Evolutionary conservation across 495 filamentous ascomycete genomes (phyloP), one percentile per base, ranked within the genome.

Genomic region (Pseudoneurospora amorphoporcata): DNA sequence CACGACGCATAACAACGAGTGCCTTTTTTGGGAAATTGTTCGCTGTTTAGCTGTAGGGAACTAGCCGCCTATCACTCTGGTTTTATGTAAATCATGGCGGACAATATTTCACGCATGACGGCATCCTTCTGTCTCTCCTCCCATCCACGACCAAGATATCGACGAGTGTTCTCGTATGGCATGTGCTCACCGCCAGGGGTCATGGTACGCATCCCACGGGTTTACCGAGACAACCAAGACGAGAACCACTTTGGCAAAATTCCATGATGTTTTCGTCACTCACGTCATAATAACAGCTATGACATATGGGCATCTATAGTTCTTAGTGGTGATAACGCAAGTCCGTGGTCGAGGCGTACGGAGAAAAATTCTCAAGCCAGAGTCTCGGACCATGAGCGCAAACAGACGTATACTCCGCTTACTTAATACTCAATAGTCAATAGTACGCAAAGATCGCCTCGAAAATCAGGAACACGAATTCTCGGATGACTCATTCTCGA

Each of bases 1-100:
- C 53, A 70, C 75, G 71, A 72, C 76, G 82, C 84, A 85, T 85
- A 73, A 84, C 80, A 79, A 80, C 70, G 73, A 61, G 73, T 72
- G 74, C 81, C 75, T 69, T 53, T 53, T 80, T 83, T 83, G 83
- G 83, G 82, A 84, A 84, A 83, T 84, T 83, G 77, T 81, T 74
- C 73, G 61, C 73, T 71, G 79, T 79, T 82, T 82, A 82, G 70
- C 81, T 81, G 76, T 77, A 75, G 72, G 68, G 72, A 4, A 65
- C 73, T 75, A 76, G 69, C 77, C 73, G 78, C 73, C 77, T 73
- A 84, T 83, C 84, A 71, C 72, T 80, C 79, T 78, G 76, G 77
- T 80, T 77, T 81, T 79, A 83, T 79, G 81, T 76, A 77, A 76
- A 83, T 83, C 82, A 72, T 76, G 39, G 65, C 75, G 76, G 69